These are phyloP conservation scores for Colletotrichum horii DNA, from an alignment of 2,329 filamentous ascomycete genomes.

Conservation along the genomic window DNA sequence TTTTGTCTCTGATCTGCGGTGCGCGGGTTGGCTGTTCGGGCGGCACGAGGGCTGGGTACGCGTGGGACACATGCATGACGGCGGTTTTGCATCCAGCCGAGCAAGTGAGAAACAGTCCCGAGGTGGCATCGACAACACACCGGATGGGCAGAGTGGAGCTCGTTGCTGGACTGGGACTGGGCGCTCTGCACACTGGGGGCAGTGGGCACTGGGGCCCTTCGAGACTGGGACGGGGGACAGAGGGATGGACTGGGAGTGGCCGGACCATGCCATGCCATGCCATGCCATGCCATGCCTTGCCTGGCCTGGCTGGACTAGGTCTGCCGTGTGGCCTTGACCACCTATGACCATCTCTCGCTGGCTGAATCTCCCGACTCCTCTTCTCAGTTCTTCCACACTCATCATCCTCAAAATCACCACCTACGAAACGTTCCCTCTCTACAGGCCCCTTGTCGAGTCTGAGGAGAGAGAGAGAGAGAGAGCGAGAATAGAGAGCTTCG, in stretches of 20 bases:
- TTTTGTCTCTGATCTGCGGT: background rate
- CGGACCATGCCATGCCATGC: conserved; percentile 14
- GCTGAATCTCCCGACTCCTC: conserved; percentile 18
- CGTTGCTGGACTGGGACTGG: background rate
- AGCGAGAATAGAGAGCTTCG: conserved; percentile 24
- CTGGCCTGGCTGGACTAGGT: conserved; percentile 15
- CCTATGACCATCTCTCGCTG: conserved; percentile 16
- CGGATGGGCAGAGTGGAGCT: background rate
- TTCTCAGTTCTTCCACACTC: conserved; percentile 20
- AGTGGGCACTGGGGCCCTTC: background rate
- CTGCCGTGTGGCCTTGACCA: conserved; percentile 18
- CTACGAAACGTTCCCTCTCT: conserved; percentile 17
- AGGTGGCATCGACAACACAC: background rate
- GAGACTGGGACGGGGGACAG: background rate
- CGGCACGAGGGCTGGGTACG: background rate
- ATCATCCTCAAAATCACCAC: background rate
- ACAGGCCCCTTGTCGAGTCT: conserved; percentile 17
- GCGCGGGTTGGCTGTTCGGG: background rate
- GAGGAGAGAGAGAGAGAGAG: conserved; percentile 22
- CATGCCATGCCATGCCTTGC: conserved; percentile 15
- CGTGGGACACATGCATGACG: background rate
- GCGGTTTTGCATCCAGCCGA: background rate
- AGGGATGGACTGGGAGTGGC: conserved; percentile 11
- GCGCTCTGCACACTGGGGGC: background rate
- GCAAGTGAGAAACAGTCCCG: background rate